phyloP scores from a whole-genome alignment of 2,329 filamentous ascomycete genomes.

The Grosmannia penicillata region DNA sequence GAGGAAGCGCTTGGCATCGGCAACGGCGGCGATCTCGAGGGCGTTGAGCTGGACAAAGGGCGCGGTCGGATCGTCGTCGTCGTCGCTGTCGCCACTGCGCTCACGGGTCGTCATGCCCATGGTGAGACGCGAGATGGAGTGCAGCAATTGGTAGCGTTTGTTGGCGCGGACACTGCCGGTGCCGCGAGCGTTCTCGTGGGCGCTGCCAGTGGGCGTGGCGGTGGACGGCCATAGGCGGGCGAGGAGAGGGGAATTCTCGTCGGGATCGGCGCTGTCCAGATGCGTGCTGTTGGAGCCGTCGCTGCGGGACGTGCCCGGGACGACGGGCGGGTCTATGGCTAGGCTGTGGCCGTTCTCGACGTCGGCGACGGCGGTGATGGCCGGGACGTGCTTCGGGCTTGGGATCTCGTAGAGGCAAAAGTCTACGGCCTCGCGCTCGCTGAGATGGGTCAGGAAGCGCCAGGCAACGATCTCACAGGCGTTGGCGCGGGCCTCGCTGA shows the following conservation, averaged over 20 bases:
- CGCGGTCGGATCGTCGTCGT: constrained; percentile 46
- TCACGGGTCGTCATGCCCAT: constrained; percentile 27
- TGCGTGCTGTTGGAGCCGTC: too few species aligned
- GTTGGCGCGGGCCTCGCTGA: constrained; percentile 54
- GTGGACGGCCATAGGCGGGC: constrained; percentile 5
- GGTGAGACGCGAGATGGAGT: constrained; percentile 41
- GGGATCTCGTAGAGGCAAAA: constrained; percentile 63
- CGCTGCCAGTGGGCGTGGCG: background rate
- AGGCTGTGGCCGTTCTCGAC: constrained; percentile 11
- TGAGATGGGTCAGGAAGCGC: constrained; percentile 58
- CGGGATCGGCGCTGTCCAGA: too few species aligned
- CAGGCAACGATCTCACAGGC: constrained; percentile 73
- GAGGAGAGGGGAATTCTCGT: constrained; percentile 9
- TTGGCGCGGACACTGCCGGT: constrained; percentile 20
- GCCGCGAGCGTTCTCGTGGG: background rate
- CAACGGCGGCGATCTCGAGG: constrained; percentile 71
- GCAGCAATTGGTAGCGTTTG: constrained; percentile 33
- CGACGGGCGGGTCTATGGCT: too few species aligned
- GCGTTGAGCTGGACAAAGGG: constrained; percentile 71
- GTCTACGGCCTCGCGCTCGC: constrained; percentile 59
- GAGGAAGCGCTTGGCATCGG: constrained; percentile 71
- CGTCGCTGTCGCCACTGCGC: constrained; percentile 22
- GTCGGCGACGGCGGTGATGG: constrained; percentile 1
- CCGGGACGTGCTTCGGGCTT: constrained; percentile 16
- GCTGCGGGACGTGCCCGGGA: too few species aligned